Evolutionary conservation across 805 yeast genomes (phyloP), one percentile per base, ranked within the genome.

Genomic region (Candida khao-thaluensis): DNA sequence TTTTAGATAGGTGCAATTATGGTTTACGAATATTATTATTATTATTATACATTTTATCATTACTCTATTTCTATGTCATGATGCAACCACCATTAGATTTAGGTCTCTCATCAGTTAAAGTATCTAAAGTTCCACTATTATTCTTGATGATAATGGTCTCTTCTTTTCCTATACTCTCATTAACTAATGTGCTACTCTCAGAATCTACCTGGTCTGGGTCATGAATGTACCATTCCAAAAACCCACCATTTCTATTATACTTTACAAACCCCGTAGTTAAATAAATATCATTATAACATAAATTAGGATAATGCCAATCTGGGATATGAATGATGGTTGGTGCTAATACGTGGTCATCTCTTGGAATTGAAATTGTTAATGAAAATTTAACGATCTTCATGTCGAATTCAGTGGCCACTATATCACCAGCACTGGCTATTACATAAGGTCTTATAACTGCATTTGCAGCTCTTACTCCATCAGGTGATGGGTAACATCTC

Each of bases 361-460:
- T 43, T 15, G 40, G 31, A 18, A 41, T 24, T 6, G 38, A 22
- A 11, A 89, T 55, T 8, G 71, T 68, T 41, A 87, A 57, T 0
- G 56, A 53, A 54, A 78, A 87, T 20, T 54, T 60, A 15, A 66
- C 64, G 4, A 62, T 56, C 30, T 61, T 60, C 36, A 85, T 49
- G 43, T 85, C 81, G 57, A 89, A 89, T 36, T 72, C 79, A 11
- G 81, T 75, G 14, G 62, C 58, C 5, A 54, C 54, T 10, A 84
- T 71, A 1, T 51, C 50, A 2, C 98, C 98, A 23, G 69, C 70
- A 0, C 82, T 70, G 3, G 81, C 75, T 1, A 80, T 57, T 1
- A 89, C 82, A 47, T 72, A 83, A 2, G 98, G 97, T 33, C 99
- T 71, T 18, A 86, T 62, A 1, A 85, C 76, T 0, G 96, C 88